Evolutionary conservation across 306 rosid genomes (phyloP).

Genomic region (Pyrus betulifolia): DNA sequence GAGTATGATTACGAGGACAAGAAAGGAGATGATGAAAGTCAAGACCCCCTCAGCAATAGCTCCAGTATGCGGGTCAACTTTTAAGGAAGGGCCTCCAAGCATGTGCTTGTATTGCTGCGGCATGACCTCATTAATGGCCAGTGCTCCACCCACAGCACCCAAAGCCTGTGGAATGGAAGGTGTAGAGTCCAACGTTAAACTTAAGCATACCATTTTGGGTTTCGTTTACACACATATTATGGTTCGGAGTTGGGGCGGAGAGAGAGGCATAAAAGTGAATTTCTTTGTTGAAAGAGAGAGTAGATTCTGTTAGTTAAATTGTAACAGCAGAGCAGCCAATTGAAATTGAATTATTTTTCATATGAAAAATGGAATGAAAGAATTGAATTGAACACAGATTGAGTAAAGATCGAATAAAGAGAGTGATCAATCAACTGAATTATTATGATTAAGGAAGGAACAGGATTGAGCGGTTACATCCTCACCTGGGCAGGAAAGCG

Average conservation of each 20-base stretch:
- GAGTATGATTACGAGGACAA: conserved; percentile 58
- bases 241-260: not conserved
- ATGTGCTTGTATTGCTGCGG: conserved; percentile 55
- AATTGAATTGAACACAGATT: not conserved
- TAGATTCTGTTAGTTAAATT: not conserved
- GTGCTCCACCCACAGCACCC: conserved; percentile 81
- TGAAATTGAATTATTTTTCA: too few species aligned
- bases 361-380: too few species aligned
- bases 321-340: not conserved
- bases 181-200: too few species aligned
- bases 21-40: conserved; percentile 65
- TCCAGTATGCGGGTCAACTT: conserved; percentile 80
- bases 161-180: conserved; percentile 40
- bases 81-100: conserved; percentile 80
- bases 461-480: not conserved
- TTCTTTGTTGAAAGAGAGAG: not conserved
- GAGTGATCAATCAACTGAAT: too few species aligned
- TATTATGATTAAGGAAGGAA: not conserved
- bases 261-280: not conserved
- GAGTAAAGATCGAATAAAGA: not conserved
- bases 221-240: not conserved
- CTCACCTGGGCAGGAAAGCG: conserved; percentile 89
- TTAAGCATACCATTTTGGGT: not conserved
- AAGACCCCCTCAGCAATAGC: conserved; percentile 71
- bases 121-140: conserved; percentile 65